phyloP scores from a whole-genome alignment of 495 filamentous ascomycete genomes.

The Hypoxylon lienhwacheense region DNA sequence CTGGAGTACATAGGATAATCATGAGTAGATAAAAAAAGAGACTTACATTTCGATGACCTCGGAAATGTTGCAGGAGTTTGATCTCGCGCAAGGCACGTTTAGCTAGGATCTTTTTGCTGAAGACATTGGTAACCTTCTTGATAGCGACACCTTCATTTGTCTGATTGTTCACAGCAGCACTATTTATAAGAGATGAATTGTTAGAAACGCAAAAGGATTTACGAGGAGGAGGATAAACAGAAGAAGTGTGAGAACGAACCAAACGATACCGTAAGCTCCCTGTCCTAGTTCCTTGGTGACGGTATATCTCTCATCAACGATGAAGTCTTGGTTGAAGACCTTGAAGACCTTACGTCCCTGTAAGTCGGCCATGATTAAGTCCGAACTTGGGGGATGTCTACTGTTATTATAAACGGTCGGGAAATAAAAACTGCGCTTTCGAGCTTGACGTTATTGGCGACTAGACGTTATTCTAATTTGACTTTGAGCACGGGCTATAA shows the following conservation, averaged over 20 bases:
- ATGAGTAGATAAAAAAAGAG: too few species aligned
- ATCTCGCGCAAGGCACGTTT: slow-evolving; percentile 98
- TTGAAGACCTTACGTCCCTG: slow-evolving; percentile 95
- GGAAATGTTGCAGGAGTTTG: slow-evolving; percentile 96
- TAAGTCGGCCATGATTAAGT: slow-evolving; percentile 67
- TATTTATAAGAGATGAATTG: slow-evolving; percentile 39
- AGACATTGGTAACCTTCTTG: slow-evolving; percentile 99
- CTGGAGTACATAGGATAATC: too few species aligned
- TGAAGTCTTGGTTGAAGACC: slow-evolving; percentile 99
- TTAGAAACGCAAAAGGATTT: slow-evolving; percentile 13
- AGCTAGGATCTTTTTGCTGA: slow-evolving; percentile 99
- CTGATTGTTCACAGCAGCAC: slow-evolving; percentile 88
- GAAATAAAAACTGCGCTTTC: neutral
- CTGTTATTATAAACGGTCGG: neutral
- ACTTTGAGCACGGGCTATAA: slow-evolving; percentile 4
- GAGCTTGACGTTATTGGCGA: slow-evolving; percentile 4
- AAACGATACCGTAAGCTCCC: slow-evolving; percentile 98
- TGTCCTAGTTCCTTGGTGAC: slow-evolving; percentile 98
- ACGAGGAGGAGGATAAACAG: neutral
- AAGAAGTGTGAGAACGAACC: slow-evolving; percentile 58
- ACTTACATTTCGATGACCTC: slow-evolving; percentile 68
- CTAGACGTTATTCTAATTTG: slow-evolving; percentile 5
- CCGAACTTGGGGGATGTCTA: neutral
- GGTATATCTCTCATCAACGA: slow-evolving; percentile 96
- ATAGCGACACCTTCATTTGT: slow-evolving; percentile 96